phyloP scores from a whole-genome alignment of 805 yeast species.

The Candida tallmaniae region DNA sequence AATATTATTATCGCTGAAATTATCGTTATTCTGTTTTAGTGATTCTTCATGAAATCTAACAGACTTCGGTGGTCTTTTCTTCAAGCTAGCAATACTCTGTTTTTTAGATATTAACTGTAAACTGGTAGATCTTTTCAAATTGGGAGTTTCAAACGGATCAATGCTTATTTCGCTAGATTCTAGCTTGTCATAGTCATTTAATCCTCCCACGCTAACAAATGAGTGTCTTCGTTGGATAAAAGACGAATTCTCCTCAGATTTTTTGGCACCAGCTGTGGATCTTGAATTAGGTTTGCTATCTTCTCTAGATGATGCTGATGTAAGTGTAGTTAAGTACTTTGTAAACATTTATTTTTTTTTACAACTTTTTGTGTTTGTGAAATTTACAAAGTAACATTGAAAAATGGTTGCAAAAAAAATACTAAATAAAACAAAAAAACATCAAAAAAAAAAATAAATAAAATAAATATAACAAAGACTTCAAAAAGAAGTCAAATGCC shows the following conservation, averaged over 20 bases:
- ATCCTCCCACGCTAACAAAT: constrained; percentile 7
- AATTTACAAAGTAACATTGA: not conserved
- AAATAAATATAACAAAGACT: too few relatives aligned
- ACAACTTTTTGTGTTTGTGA: not conserved
- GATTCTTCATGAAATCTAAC: constrained; percentile 8
- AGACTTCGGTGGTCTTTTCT: constrained; percentile 9
- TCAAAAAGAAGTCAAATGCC: too few relatives aligned
- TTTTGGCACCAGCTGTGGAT: not conserved
- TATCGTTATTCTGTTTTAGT: not conserved
- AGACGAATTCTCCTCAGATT: constrained; percentile 7
- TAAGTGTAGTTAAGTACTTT: not conserved
- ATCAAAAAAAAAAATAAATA: too few relatives aligned
- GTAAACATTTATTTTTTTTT: not conserved
- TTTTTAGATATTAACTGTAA: constrained; percentile 6
- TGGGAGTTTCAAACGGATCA: constrained; percentile 17
- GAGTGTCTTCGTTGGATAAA: constrained; percentile 12
- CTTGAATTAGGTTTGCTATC: not conserved
- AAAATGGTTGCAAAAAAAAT: constrained; percentile 1
- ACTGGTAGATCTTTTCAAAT: constrained; percentile 15
- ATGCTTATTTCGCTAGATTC: constrained; percentile 16
- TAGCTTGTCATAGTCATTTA: constrained; percentile 3
- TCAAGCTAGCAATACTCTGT: constrained; percentile 9
- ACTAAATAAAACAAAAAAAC: too few relatives aligned
- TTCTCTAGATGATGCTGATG: not conserved
- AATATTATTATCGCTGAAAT: too few relatives aligned